Evolutionary conservation across 2,329 filamentous ascomycete species (phyloP).

Genomic region (Fusarium lyarnte): DNA sequence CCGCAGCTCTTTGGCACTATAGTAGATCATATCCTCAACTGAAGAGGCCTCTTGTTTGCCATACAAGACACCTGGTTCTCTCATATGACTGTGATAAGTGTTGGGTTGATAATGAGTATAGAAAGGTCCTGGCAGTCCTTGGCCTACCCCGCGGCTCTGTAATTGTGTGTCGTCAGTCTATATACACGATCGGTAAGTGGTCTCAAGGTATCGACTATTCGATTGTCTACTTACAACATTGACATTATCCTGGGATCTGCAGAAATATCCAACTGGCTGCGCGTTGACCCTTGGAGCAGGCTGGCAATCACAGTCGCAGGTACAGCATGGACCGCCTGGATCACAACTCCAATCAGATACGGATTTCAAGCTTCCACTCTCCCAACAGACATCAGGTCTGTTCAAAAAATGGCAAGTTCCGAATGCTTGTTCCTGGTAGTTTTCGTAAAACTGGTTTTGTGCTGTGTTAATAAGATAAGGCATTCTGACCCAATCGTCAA

Average conservation of each 20-base stretch:
- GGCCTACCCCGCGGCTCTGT: background rate
- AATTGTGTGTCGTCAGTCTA: background rate
- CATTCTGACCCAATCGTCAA: conserved; percentile 4
- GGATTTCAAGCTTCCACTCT: background rate
- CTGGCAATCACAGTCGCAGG: conserved; percentile 12
- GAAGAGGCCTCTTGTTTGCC: background rate
- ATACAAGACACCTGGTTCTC: background rate
- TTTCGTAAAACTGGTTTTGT: background rate
- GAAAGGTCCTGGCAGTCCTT: background rate
- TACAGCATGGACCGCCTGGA: conserved; percentile 2
- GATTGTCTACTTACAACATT: background rate
- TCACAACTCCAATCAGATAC: conserved; percentile 16
- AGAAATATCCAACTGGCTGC: background rate
- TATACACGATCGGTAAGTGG: background rate
- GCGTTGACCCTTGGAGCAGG: background rate
- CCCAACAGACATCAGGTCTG: conserved; percentile 7
- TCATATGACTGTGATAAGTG: background rate
- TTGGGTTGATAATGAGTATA: background rate
- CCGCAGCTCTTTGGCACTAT: conserved; percentile 11
- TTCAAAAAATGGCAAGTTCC: background rate
- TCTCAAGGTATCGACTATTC: background rate
- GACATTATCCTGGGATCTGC: background rate
- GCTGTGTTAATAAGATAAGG: background rate
- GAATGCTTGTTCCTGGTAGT: background rate
- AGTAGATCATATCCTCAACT: conserved; percentile 19